Evolutionary conservation across 1,139 yeast genomes (phyloP), one percentile per base, ranked within the genome.

Genomic region (Saccharomycopsis crataegensis): DNA sequence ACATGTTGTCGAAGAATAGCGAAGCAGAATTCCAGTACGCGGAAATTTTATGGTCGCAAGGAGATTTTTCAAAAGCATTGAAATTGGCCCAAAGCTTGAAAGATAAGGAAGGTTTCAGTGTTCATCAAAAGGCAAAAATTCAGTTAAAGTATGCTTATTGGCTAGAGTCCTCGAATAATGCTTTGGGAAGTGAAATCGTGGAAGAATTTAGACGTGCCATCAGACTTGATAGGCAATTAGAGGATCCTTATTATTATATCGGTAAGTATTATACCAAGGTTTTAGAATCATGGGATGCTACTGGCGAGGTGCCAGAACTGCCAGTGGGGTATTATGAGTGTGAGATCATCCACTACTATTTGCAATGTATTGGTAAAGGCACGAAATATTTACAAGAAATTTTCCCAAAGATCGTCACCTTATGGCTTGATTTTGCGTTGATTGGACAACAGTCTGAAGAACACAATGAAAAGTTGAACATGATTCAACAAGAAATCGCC

Each of bases 341-440:
- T 33, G 78, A 78, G 41, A 82, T 90, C 33, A 80, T 90, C 7
- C 69, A 78, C 7, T 76, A 79, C 54, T 89, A 87, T 61, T 69
- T 86, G 43, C 74, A 79, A 37, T 84, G 96, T 0, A 76, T 91
- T 50, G 79, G 80, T 14, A 76, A 77, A 54, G 94, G 96, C 0
- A 76, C 83, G 7, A 77, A 79, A 48, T 86, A 81, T 64, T 77
- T 88, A 3, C 83, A 83, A 63, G 98, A 94, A 67, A 87, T 95
- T 0, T 70, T 94, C 28, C 99, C 99, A 0, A 90, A 90, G 64
- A 78, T 90, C 32, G 77, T 93, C 6, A 91, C 97, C 0, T 77
- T 90, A 17, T 94, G 99, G 99, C 72, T 94, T 17, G 97, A 93
- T 62, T 87, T 84, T 65, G 86, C 91, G 2, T 79, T 72, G 12